A percentile compares a stretch with the other conserved stretches of the same genome.
These are phyloP conservation scores for Fallopia convolvulus DNA, from an alignment of 148 eudicot species.

Conservation along the genomic window DNA sequence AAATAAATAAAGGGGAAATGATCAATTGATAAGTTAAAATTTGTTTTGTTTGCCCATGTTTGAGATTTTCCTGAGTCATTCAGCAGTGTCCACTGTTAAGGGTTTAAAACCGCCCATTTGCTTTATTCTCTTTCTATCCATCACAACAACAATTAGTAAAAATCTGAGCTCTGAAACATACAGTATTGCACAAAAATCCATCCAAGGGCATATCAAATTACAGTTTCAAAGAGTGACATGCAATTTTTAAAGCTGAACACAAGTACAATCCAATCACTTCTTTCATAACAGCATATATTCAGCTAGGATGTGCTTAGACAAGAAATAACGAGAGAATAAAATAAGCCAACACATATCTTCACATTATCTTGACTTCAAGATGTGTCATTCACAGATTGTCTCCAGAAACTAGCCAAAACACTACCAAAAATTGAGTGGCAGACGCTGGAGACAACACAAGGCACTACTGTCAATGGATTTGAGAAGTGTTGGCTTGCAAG, in stretches of 20 bases:
- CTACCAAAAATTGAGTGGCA: slow-evolving; percentile 86
- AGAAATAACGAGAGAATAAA: no score
- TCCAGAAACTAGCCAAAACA: slow-evolving; percentile 69
- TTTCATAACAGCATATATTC: not conserved
- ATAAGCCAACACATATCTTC: not conserved
- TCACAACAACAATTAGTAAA: not conserved
- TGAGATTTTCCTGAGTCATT: not conserved
- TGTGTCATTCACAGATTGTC: slow-evolving; percentile 26
- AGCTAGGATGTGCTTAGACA: not conserved
- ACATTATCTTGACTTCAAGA: not conserved
- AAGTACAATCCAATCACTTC: not conserved
- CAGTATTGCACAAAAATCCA: slow-evolving; percentile 1
- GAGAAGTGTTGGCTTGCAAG: slow-evolving; percentile 82
- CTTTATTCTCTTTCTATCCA: not conserved
- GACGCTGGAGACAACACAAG: slow-evolving; percentile 88
- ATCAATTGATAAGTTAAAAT: not conserved
- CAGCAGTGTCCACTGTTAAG: no score
- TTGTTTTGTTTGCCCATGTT: not conserved
- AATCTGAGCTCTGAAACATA: not conserved
- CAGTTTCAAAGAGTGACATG: no score
- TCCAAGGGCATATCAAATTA: not conserved
- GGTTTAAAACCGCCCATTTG: no score
- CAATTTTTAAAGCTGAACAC: not conserved
- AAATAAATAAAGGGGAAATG: not conserved
- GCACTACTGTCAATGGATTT: slow-evolving; percentile 81